Conservation (phyloP, 345 rosid species). For the Anastatica hierochuntica region DNA sequence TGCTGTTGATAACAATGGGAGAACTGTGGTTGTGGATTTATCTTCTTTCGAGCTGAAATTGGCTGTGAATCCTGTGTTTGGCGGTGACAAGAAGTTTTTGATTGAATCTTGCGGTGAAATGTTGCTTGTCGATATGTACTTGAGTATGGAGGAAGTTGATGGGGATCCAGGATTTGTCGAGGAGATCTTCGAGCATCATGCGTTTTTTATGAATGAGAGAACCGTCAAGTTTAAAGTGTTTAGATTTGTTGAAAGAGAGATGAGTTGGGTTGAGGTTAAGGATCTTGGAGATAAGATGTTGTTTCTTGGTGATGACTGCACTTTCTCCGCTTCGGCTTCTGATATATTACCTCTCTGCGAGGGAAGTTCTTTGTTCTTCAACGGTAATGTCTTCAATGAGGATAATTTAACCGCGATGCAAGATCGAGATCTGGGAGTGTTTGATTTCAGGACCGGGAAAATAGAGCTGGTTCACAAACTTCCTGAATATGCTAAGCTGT, state of each 20-base stretch:
- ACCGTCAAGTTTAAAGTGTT: slow-evolving; percentile 64
- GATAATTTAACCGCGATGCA: slow-evolving; percentile 26
- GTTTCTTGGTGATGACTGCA: slow-evolving; percentile 83
- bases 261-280: slow-evolving; percentile 48
- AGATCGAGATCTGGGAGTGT: slow-evolving; percentile 50
- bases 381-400: slow-evolving; percentile 40
- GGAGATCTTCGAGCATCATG: slow-evolving; percentile 30
- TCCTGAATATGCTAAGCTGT: slow-evolving; percentile 49
- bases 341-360: slow-evolving; percentile 34
- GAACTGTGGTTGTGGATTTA: slow-evolving; percentile 49
- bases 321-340: slow-evolving; percentile 48
- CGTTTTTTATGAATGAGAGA: slow-evolving; percentile 48
- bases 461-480: slow-evolving; percentile 37
- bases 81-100: slow-evolving; percentile 86
- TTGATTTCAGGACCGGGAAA: slow-evolving; percentile 46
- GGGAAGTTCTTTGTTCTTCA: slow-evolving; percentile 59
- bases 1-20: slow-evolving; percentile 71
- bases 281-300: slow-evolving; percentile 47
- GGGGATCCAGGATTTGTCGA: slow-evolving; percentile 23
- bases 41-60: slow-evolving; percentile 20
- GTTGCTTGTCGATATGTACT: slow-evolving; percentile 73
- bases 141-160: slow-evolving; percentile 47
- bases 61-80: slow-evolving; percentile 47
- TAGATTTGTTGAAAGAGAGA: slow-evolving; percentile 33
- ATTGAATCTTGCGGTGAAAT: slow-evolving; percentile 64